A percentile compares a stretch with the other conserved stretches of the same genome.
Evolutionary conservation across 169 alveolate species (phyloP).

Genomic region (Cystoisospora suis): DNA sequence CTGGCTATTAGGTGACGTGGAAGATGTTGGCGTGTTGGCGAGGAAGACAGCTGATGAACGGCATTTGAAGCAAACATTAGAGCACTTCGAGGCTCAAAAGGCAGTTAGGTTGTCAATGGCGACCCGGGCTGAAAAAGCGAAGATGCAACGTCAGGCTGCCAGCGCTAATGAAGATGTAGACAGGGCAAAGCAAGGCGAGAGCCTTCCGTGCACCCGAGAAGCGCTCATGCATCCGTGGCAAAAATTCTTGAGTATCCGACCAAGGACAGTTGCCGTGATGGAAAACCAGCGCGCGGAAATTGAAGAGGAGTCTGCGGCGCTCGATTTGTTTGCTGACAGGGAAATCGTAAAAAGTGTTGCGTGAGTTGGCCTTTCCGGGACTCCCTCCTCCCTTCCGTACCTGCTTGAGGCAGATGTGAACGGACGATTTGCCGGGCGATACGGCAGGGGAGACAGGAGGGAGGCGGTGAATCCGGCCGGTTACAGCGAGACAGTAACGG

Average conservation of each 20-base stretch:
- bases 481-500: no score
- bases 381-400: neutral
- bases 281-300: neutral
- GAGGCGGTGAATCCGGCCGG: no score
- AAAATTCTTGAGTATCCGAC: neutral
- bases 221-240: constrained; percentile 32
- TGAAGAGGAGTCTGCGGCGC: neutral
- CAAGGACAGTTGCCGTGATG: neutral
- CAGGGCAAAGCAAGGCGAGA: neutral
- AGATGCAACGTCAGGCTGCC: constrained; percentile 4
- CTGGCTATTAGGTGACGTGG: constrained; percentile 16
- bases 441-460: no score
- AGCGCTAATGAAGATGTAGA: neutral
- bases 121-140: neutral
- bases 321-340: neutral
- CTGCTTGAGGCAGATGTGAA: no score
- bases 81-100: neutral
- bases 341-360: neutral
- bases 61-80: neutral
- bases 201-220: constrained; percentile 29
- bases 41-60: neutral
- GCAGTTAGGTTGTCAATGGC: neutral
- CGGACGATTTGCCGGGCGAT: no score
- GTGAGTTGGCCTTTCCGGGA: neutral
- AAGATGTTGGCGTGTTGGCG: neutral